phyloP scores from a whole-genome alignment of 2,329 filamentous ascomycete species.

The Xylaria digitata region DNA sequence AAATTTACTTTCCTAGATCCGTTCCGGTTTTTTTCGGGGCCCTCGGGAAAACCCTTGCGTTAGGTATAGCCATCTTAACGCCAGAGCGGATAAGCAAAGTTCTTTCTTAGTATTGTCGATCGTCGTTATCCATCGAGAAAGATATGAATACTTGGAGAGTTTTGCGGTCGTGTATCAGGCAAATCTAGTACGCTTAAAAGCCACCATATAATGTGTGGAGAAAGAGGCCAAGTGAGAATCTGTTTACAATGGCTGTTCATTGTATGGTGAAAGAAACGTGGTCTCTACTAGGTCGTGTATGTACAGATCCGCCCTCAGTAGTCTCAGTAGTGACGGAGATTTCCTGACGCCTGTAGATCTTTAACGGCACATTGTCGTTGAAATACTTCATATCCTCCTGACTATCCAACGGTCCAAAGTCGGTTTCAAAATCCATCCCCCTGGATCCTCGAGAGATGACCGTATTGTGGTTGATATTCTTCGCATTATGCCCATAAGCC shows the following conservation, averaged over 20 bases:
- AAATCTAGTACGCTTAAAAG: neutral
- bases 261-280: conserved; percentile 5
- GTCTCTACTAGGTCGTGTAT: conserved; percentile 6
- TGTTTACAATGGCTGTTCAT: neutral
- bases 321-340: conserved; percentile 44
- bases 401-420: conserved; percentile 50
- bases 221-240: neutral
- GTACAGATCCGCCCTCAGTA: conserved; percentile 1
- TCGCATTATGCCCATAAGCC: conserved; percentile 37
- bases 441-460: conserved; percentile 28
- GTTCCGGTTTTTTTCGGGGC: no score
- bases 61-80: no score
- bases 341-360: conserved; percentile 54
- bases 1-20: no score
- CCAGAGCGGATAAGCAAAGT: no score
- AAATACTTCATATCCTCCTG: conserved; percentile 53
- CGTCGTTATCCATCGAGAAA: no score
- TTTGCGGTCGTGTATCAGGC: no score
- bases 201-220: no score
- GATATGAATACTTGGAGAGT: no score
- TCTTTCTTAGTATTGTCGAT: no score
- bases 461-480: conserved; percentile 30
- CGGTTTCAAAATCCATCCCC: conserved; percentile 22
- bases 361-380: conserved; percentile 49
- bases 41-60: no score